Evolutionary conservation across 192 early-diverging fungal genomes (phyloP).

Genomic region (Linnemannia schmuckeri): DNA sequence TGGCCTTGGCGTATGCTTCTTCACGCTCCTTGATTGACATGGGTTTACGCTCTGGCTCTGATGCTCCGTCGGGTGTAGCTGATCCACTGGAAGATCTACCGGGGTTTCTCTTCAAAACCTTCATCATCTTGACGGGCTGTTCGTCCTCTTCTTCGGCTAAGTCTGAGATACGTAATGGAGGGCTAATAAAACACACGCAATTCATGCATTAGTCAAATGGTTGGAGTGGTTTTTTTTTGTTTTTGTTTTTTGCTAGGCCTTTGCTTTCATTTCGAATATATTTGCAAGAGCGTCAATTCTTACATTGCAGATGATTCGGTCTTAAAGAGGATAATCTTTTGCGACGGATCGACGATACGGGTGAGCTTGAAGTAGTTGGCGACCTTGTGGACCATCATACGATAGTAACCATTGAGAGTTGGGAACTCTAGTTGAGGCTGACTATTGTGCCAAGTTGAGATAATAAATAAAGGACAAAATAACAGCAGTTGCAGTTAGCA

Average conservation of each 20-base stretch:
- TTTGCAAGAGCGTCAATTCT: constrained; percentile 7
- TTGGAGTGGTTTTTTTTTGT: background rate
- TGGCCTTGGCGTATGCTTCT: constrained; percentile 76
- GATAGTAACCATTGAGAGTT: constrained; percentile 80
- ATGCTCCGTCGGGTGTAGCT: constrained; percentile 45
- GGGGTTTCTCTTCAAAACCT: constrained; percentile 61
- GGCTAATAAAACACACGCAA: constrained; percentile 26
- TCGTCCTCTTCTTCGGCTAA: constrained; percentile 63
- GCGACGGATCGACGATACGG: constrained; percentile 68
- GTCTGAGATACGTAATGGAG: constrained; percentile 62
- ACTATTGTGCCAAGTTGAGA: constrained; percentile 33
- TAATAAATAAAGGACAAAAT: background rate
- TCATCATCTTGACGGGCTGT: constrained; percentile 55
- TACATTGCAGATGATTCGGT: constrained; percentile 70
- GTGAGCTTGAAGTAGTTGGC: constrained; percentile 77
- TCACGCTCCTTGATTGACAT: constrained; percentile 76
- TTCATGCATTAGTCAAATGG: background rate
- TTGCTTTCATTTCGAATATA: background rate
- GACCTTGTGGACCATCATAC: constrained; percentile 78
- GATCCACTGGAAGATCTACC: constrained; percentile 17
- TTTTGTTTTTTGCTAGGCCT: background rate
- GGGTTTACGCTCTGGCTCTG: constrained; percentile 57
- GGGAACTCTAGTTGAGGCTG: constrained; percentile 71
- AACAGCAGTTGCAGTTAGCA: background rate
- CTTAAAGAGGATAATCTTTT: constrained; percentile 71